Evolutionary conservation across 139 green algal genomes (phyloP).

Genomic region (Gonium pectorale): DNA sequence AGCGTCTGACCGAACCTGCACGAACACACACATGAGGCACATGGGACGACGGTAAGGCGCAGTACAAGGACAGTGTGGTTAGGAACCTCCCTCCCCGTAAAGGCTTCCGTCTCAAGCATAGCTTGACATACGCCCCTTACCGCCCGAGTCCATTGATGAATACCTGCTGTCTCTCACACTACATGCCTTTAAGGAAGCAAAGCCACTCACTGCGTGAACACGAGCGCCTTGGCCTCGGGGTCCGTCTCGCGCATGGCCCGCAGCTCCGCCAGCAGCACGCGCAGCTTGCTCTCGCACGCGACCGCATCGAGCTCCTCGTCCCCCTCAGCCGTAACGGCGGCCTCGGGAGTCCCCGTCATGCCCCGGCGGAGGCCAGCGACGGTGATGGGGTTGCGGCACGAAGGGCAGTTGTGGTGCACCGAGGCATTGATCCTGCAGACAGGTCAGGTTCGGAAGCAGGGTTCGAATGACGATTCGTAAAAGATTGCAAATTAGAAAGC

Average conservation of each 20-base stretch:
- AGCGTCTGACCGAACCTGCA: slow-evolving; percentile 60
- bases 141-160: no score
- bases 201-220: slow-evolving; percentile 79
- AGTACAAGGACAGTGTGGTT: no score
- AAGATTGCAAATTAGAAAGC: no score
- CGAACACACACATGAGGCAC: no score
- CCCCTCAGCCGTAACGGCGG: background rate
- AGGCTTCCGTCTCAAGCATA: no score
- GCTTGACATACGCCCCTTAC: no score
- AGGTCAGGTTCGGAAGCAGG: no score
- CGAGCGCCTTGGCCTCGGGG: slow-evolving; percentile 75
- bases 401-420: slow-evolving; percentile 59
- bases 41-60: no score
- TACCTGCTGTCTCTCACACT: no score
- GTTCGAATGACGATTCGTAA: no score
- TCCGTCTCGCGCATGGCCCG: slow-evolving; percentile 69
- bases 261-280: slow-evolving; percentile 71
- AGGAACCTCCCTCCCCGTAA: no score
- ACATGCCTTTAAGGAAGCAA: no score
- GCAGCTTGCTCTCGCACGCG: slow-evolving; percentile 73
- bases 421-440: slow-evolving; percentile 3
- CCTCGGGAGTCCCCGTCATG: background rate
- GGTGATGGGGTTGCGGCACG: slow-evolving; percentile 57
- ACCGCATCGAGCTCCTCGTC: background rate
- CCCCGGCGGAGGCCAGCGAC: slow-evolving; percentile 23